Base-by-base conservation (phyloP, 805 yeast species). In the Kodamaea sagamina region DNA sequence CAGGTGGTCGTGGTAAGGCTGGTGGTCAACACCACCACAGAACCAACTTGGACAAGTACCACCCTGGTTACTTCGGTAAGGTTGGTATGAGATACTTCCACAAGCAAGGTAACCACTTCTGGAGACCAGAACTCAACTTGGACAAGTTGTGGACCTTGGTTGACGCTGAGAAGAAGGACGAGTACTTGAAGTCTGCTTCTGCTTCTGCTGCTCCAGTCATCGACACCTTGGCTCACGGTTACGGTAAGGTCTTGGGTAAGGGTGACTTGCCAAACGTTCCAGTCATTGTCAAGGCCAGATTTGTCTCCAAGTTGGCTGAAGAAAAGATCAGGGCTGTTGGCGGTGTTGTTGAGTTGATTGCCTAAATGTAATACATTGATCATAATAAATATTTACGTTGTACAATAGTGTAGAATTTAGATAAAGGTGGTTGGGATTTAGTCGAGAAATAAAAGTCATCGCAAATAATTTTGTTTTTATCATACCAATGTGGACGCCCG, bases 21-120 rank as follows among this genome's bases (percentile, higher is more conserved):
- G 99, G 99, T 92, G 99, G 99, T 89, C 92, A 82, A 80, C 98
- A 92, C 79, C 99, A 93, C 80, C 99, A 93, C 97, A 89, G 99
- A 84, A 90, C 93, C 76, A 93, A 93, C 84, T 78, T 93, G 81
- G 99, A 93, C 78, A 93, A 92, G 79, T 93, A 87, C 96, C 99
- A 93, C 78, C 99, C 99, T 70, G 99, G 99, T 89, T 93, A 93
- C 92, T 93, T 93, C 81, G 99, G 99, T 87, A 95, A 93, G 82
- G 98, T 93, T 74, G 99, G 99, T 90, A 92, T 92, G 97, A 89
- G 99, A 86, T 85, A 86, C 85, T 92, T 84, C 96, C 97, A 89
- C 89, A 83, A 86, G 76, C 95, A 88, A 79, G 79, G 77, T 68
- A 79, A 77, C 80, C 97, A 87, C 71, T 84, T 82, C 89, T 93